These are phyloP conservation scores for Helicostylum pulchrum DNA, from an alignment of 192 early-diverging fungal genomes.

Conservation along the genomic window DNA sequence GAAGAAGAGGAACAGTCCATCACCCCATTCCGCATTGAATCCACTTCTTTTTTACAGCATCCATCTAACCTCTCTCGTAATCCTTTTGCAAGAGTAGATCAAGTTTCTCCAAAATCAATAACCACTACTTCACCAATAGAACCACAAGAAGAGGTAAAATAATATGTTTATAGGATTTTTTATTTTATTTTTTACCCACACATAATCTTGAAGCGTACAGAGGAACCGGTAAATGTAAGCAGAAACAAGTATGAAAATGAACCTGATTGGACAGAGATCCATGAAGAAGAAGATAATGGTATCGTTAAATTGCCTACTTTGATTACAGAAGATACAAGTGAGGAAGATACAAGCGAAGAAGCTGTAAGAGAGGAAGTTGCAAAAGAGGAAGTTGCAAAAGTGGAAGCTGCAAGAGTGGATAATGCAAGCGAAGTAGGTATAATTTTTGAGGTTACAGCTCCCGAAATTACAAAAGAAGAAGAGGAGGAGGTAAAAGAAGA, in stretches of 20 bases:
- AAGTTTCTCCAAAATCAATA: neutral
- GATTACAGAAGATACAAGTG: neutral
- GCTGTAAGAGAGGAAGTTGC: neutral
- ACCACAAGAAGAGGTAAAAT: neutral
- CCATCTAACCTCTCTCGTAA: neutral
- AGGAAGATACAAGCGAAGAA: neutral
- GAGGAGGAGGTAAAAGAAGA: neutral
- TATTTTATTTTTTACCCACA: neutral
- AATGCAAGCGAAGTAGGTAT: neutral
- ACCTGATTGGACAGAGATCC: slow-evolving; percentile 25
- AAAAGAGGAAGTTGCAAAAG: neutral
- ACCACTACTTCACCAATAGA: neutral
- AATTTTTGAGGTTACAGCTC: neutral
- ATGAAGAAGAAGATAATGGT: slow-evolving; percentile 4
- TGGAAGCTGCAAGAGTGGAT: no score
- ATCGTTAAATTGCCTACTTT: neutral
- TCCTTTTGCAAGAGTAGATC: slow-evolving; percentile 1
- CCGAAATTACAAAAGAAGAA: neutral
- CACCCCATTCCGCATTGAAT: neutral
- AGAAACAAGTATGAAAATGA: slow-evolving; percentile 15
- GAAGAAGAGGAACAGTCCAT: neutral
- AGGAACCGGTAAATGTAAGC: neutral
- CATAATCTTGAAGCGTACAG: neutral
- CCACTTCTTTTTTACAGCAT: neutral
- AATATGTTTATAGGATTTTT: neutral